Percentiles rank a stretch among this genome's conserved stretches.
phyloP scores from a whole-genome alignment of 2,329 filamentous ascomycete species.

The Talaromyces sp. region DNA sequence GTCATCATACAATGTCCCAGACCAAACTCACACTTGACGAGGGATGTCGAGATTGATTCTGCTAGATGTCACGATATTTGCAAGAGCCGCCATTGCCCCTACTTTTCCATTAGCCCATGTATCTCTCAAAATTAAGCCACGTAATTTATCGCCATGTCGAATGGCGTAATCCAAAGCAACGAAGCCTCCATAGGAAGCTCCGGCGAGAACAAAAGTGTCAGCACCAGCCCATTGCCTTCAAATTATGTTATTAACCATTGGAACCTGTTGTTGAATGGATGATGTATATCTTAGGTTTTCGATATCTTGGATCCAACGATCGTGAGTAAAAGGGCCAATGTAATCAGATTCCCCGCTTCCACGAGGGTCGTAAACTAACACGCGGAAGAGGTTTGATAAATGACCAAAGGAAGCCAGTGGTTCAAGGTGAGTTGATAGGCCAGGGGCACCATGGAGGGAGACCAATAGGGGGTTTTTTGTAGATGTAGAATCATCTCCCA shows the following conservation, averaged over 20 bases:
- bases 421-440: not conserved
- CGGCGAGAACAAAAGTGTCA: not conserved
- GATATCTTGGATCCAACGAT: constrained; percentile 4
- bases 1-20: not conserved
- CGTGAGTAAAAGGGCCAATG: not conserved
- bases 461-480: not conserved
- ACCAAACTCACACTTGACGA: constrained; percentile 3
- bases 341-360: not conserved
- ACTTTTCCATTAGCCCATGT: constrained; percentile 1
- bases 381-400: not conserved
- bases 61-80: not conserved
- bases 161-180: constrained; percentile 1
- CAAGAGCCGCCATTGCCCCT: not conserved
- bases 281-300: constrained; percentile 1
- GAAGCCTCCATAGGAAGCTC: constrained; percentile 1
- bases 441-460: constrained; percentile 2
- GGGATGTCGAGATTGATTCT: not conserved
- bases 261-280: not conserved
- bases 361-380: constrained; percentile 2
- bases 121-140: not conserved
- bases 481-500: not conserved
- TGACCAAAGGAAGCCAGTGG: not conserved
- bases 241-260: not conserved
- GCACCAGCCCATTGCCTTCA: not conserved
- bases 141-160: not conserved